Base-by-base conservation (phyloP, 768 basidiomycete genomes). In the Agaricus blazei region DNA sequence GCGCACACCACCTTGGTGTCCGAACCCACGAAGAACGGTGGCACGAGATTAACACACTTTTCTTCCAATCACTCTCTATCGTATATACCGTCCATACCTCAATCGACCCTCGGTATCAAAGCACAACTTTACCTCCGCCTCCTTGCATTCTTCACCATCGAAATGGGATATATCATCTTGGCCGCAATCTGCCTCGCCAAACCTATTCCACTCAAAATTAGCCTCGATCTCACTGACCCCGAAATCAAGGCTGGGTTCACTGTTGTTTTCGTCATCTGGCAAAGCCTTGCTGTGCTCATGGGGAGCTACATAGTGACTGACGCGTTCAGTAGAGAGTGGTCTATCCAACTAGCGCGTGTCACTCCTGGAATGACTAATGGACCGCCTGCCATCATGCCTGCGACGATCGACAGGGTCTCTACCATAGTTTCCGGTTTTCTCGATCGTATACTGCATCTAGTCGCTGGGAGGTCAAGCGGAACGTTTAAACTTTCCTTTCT, bases 321-420 rank as follows among this genome's bases (percentile, higher is more conserved):
- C 43, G 54, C 54, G 5, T 55, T 55, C 47, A 55, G 54, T 26
- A 14, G 54, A 49, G 54, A 55, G 28, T 55, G 54, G 54, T 55
- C 54, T 4, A 48, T 49, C 24, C 54, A 49, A 14, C 37, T 55
- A 19, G 47, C 54, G 15, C 8, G 43, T 23, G 14, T 55, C 36
- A 19, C 19, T 19, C 19, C 19, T 19, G 19, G 19, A 19, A 19
- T 19, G 19, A 19, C 19, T 19, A 19, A 19, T 19, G 19, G 19
- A 19, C 37, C 49, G 27, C 38, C 54, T 11, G 3, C 40, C 19
- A 23, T 55, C 36, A 29, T 42, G 3, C 54, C 48, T 2, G 54
- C 47, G n/a, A 55, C 44, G 11, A 48, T 48, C 3, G 54, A 55
- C 38, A 49, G 47, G 36, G 54, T 55, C 24, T 55, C 54, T 15